Conservation (phyloP, 768 basidiomycete genomes). For the Boletus bicolor region DNA sequence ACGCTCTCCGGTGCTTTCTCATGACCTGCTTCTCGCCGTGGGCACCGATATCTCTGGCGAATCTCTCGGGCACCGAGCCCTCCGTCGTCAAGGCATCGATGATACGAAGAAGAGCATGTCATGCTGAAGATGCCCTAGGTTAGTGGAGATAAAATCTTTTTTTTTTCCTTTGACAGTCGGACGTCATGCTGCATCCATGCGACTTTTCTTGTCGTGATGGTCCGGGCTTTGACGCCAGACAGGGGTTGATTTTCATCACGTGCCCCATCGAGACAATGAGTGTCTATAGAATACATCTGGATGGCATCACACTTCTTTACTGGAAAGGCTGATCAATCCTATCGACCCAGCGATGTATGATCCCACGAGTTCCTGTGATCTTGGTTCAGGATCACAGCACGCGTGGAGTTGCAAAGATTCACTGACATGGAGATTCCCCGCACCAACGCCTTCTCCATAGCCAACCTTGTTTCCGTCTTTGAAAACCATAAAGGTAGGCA, state of each 20-base stretch:
- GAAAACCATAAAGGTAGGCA: constrained; percentile 30
- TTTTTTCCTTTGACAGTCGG: background rate
- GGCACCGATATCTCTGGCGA: background rate
- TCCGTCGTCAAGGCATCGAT: background rate
- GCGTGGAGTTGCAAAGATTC: constrained; percentile 6
- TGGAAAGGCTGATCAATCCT: background rate
- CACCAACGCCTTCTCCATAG: constrained; percentile 24
- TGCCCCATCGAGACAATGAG: background rate
- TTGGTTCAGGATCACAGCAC: background rate
- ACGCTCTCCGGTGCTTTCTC: background rate
- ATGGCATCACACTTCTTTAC: background rate
- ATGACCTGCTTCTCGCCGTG: background rate
- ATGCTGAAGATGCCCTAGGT: no score
- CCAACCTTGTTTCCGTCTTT: constrained; percentile 30
- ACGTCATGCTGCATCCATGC: background rate
- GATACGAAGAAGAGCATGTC: background rate
- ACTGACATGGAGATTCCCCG: constrained; percentile 25
- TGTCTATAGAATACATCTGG: background rate
- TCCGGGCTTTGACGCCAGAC: background rate
- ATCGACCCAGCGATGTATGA: constrained; percentile 12
- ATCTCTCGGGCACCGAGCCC: background rate
- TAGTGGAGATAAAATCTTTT: background rate
- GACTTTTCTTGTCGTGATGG: no score
- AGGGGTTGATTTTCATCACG: constrained; percentile 19
- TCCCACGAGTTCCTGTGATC: constrained; percentile 21